Base-by-base conservation (phyloP, 768 basidiomycete genomes). In the Trametes elegans region DNA sequence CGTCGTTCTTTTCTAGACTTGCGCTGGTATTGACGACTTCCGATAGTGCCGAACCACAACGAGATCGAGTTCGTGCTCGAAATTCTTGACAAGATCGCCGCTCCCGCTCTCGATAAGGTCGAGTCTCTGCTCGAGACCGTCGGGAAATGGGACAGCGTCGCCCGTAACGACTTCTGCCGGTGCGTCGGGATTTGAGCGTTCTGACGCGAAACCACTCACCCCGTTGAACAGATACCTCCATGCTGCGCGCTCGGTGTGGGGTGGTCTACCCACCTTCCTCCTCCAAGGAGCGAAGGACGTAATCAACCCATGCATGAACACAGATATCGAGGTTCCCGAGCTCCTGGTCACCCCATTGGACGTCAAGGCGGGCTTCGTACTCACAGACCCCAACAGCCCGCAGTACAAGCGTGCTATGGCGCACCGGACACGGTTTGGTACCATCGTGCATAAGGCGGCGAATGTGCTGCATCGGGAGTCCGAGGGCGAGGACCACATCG, bases 121-220 rank as follows among this genome's bases (percentile, higher is more conserved):
- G 88, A 93, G 41, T 60, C 61, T 3, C 73, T 96, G 19, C 72
- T 92, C 9, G 73, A 75, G 27, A 76, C 70, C 7, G 77, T 80
- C 7, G 70, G 71, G 13, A 79, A 70, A 42, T 90, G 91, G 83
- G 82, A 88, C 63, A 81, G 72, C 53, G 71, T 81, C 38, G 75
- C 80, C 57, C 81, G 88, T 35, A 91, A 90, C 63, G 90, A 90
- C 67, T 90, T 92, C 64, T 97, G 94, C 72, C 81, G 93, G 82
- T 87, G 70, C 19, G 26, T n/a, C 18, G n/a, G n/a, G n/a, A n/a
- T n/a, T n/a, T n/a, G 28, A 24, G 50, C 27, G 14, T 39, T 34
- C 26, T 24, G 27, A 10, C 49, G 26, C 23, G 7, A 5, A 18
- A 48, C 2, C 5, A 35, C 31, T 49, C n/a, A 39, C 13, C 21